Evolutionary conservation across 2,329 filamentous ascomycete species (phyloP), one percentile per base, ranked within the genome.

Genomic region (Xylariaceae sp.): DNA sequence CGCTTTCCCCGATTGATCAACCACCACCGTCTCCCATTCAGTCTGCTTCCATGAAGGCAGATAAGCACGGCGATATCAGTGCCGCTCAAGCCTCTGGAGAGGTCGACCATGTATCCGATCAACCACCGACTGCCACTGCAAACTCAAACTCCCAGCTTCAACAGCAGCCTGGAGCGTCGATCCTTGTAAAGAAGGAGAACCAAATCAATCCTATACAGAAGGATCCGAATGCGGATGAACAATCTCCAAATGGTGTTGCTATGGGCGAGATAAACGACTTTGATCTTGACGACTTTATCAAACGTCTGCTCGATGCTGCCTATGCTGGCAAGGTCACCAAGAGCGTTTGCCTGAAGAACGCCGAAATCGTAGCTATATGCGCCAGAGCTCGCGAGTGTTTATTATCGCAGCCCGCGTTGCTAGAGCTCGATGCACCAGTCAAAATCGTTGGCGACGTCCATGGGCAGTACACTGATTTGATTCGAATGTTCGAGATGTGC

Each of bases 371-470:
- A 43, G 91, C 93, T 54, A 93, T 99, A 59, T 99, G 94, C 70
- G 84, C 88, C 57, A 89, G 90, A 50, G 92, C 89, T 3, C 84
- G 92, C 52, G 94, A 99, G 71, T 81, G 93, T 10, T 89, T 99
- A 58, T 77, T 99, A 7, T 91, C 88, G 5, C 94, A 99, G 67
- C 94, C 94, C 4, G 91, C 94, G 1, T 78, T 99, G 19, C 75
- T 99, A 51, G 94, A 99, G 72, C 81, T 99, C 42, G 88, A 93
- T 57, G 90, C 94, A 5, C 93, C 94, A 0, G 94, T 99, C 66
- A 99, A 99, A 75, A 95, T 99, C 64, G 94, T 97, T 28, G 93
- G 93, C 46, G 93, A 97, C 68, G 90, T 97, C 13, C 93, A 97
- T 69, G 93, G 93, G 46, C 93, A 97, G 71, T 97, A 96, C 70